phyloP scores from a whole-genome alignment of 495 filamentous ascomycete species.

The Tuber borchii region DNA sequence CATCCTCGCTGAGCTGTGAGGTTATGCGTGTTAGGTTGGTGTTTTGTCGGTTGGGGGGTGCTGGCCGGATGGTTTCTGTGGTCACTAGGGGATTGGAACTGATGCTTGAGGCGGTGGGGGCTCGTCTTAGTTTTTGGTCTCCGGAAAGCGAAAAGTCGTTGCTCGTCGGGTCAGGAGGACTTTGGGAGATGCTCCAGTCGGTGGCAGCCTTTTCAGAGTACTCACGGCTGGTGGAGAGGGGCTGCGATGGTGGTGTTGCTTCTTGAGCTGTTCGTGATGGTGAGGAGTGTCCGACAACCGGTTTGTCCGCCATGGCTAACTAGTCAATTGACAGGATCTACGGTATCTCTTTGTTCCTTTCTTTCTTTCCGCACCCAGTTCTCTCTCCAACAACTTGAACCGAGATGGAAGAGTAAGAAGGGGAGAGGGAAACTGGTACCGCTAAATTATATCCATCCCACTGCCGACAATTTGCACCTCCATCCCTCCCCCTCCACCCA shows the following conservation, averaged over 20 bases:
- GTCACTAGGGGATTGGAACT: not conserved
- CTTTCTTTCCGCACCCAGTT: not conserved
- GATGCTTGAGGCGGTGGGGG: not conserved
- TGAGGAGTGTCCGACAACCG: too few relatives aligned
- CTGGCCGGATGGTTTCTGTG: not conserved
- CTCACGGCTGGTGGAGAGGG: not conserved
- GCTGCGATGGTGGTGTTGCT: too few relatives aligned
- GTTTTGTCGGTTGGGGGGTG: not conserved
- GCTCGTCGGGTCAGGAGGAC: not conserved
- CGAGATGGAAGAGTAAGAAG: too few relatives aligned
- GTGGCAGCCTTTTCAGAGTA: not conserved
- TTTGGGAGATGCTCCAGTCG: not conserved
- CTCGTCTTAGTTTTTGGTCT: not conserved
- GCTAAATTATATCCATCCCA: not conserved
- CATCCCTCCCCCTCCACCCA: not conserved
- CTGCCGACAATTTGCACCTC: not conserved
- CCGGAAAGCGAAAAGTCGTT: not conserved
- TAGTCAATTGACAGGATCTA: not conserved
- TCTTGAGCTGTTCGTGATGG: not conserved
- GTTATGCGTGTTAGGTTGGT: not conserved
- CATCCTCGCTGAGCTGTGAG: constrained; percentile 44
- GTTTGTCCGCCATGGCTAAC: not conserved
- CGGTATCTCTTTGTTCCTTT: not conserved
- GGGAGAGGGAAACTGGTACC: not conserved
- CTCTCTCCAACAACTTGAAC: too few relatives aligned